Evolutionary conservation across 1,284 basidiomycete species (phyloP), one percentile per base, ranked within the genome.

Genomic region (Puccinia horiana): DNA sequence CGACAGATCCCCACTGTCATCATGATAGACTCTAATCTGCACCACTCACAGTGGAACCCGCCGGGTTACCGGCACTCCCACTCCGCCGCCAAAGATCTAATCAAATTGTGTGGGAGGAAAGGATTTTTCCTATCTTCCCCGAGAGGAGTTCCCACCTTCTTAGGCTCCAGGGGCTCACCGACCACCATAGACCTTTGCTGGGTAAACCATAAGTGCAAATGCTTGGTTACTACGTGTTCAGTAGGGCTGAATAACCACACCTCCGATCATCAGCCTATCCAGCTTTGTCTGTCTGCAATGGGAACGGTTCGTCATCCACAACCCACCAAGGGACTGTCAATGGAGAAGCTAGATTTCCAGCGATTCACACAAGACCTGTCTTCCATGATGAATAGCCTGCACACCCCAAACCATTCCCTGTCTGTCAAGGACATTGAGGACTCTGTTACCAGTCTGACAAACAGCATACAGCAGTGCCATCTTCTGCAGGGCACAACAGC

Each of bases 181-280:
- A 77, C 76, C 26, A 65, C 61, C 23, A 67, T 77, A 16, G 58
- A 79, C 42, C 52, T 54, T 14, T 37, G 42, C 20, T 79, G 77
- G 77, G 47, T 44, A 11, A 79, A 79, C 65, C 40, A 32, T 9
- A n/a, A 42, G 44, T n/a, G 14, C 11, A 32, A 14, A 44, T 1
- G 5, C 37, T 44, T n/a, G n/a, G 52, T 69, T 2, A 49, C 2
- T 14, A 2, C 11, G 0, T 69, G 49, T 32, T 29, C n/a, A 2
- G 65, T 78, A 3, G 44, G 29, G 16, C 20, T 35, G 12, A 40
- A 79, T 52, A 79, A 69, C 35, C 77, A 79, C 37, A 14, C 35
- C 4, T 79, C 77, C 11, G 77, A 79, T 23, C 77, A 79, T 32
- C 77, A 79, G 44, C 63, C 77, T 18, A 54, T 79, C 11, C 76